These are phyloP conservation scores for Ophiostoma ips DNA, from an alignment of 2,329 filamentous ascomycete species.

Conservation along the genomic window DNA sequence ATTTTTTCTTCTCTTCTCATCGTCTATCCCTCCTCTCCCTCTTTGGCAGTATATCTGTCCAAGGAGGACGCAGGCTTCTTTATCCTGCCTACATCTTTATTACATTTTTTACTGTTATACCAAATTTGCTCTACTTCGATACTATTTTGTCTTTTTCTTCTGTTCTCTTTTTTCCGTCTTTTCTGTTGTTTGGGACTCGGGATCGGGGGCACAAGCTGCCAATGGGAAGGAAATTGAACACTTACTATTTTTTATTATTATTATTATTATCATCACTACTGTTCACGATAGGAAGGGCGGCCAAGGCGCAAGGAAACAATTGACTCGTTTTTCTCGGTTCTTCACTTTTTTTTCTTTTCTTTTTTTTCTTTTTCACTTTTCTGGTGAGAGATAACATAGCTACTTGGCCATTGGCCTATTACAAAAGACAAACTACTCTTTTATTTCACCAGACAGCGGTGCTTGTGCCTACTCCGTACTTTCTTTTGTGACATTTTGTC, in stretches of 20 bases:
- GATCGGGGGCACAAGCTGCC: too few species aligned
- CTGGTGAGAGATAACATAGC: not conserved
- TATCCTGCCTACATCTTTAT: too few species aligned
- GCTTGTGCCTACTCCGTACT: too few species aligned
- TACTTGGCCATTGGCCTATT: not conserved
- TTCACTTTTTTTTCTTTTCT: not conserved
- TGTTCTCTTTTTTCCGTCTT: not conserved
- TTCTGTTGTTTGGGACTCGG: not conserved
- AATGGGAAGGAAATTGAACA: too few species aligned
- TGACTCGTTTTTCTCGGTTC: not conserved
- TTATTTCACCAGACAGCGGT: too few species aligned
- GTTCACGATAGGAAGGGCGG: not conserved
- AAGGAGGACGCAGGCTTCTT: too few species aligned
- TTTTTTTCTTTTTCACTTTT: not conserved
- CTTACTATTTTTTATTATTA: not conserved
- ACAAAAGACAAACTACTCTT: too few species aligned
- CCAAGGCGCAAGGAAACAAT: not conserved
- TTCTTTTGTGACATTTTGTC: too few species aligned
- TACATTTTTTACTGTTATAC: not conserved
- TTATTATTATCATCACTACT: conserved; percentile 1
- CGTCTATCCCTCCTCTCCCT: too few species aligned
- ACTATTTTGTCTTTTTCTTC: not conserved
- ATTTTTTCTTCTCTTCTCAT: too few species aligned
- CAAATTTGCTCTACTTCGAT: conserved; percentile 3
- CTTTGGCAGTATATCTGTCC: too few species aligned